A percentile compares a stretch with the other conserved stretches of the same genome.
phyloP scores from a whole-genome alignment of 345 rosid species.

The Dimocarpus longan region DNA sequence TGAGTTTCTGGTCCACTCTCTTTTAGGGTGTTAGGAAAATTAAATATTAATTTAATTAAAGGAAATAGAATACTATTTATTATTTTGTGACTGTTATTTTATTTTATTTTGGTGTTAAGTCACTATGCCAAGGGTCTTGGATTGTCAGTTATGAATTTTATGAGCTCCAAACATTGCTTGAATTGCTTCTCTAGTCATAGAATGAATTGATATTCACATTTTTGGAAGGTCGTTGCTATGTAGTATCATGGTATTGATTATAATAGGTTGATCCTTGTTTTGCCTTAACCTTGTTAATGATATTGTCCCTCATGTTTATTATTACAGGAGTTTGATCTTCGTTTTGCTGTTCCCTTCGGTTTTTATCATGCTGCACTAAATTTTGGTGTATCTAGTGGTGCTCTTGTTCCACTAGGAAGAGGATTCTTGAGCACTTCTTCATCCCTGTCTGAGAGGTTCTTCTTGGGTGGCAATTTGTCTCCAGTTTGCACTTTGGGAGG shows the following conservation, averaged over 20 bases:
- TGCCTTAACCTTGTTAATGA: slow-evolving; percentile 14
- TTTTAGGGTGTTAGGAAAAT: neutral
- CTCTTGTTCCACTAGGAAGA: slow-evolving; percentile 75
- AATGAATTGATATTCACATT: neutral
- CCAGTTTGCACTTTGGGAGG: slow-evolving; percentile 81
- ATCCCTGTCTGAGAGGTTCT: slow-evolving; percentile 85
- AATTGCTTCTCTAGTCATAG: neutral
- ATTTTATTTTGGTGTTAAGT: neutral
- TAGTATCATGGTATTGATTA: neutral
- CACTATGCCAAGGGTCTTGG: neutral
- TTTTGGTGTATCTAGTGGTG: slow-evolving; percentile 76
- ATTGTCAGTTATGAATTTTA: neutral
- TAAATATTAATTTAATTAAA: neutral
- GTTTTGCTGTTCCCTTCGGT: slow-evolving; percentile 82
- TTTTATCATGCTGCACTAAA: slow-evolving; percentile 73
- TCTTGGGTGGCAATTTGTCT: slow-evolving; percentile 87
- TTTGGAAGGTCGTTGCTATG: neutral
- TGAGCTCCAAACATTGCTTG: neutral
- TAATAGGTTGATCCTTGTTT: neutral
- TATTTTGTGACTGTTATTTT: neutral
- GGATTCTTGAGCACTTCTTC: slow-evolving; percentile 57
- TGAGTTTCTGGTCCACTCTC: slow-evolving; percentile 6
- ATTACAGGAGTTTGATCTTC: slow-evolving; percentile 82
- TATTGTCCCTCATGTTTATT: slow-evolving; percentile 6
- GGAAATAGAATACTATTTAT: neutral